Base-by-base conservation (phyloP, 176 grass and related monocot genomes). In the Oryza nivara region DNA sequence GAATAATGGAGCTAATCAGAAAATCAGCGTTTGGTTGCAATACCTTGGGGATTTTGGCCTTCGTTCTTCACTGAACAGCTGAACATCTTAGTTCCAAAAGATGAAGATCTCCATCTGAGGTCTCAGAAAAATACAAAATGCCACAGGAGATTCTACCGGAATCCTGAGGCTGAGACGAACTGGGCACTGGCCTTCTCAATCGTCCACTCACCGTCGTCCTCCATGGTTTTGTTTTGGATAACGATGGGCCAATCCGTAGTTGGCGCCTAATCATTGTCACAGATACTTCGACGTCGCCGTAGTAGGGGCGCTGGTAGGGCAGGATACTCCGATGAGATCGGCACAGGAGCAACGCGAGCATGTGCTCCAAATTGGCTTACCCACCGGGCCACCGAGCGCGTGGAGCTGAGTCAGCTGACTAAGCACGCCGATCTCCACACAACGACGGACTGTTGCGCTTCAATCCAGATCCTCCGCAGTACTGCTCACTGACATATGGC, bases 1-100 rank as follows among this genome's bases (percentile, higher is more conserved):
- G 75, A 87, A 86, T 79, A 83, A 87, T 2, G 14, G 41, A 74
- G 63, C 32, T 49, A 9, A 69, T 79, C 51, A 4, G 28, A 86
- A 79, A 41, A 61, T 47, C n/a, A 17, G 30, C 11, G n/a, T 63
- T 63, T 44, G 38, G 83, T 70, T n/a, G 74, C 79, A 86, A 82
- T 47, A 68, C 60, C 71, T 28, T n/a, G 40, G 40, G 40, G 7
- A 7, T 41, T 87, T 35, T 23, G 26, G 7, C 19, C 9, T 11
- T 11, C 35, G 10, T 30, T 52, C 52, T 77, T 19, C 70, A n/a
- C 73, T 65, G 35, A 73, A 5, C 40, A 66, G 7, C 68, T 70
- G 35, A n/a, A 43, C 17, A 70, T 43, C 58, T 63, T 9, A 7
- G 9, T 63, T 23, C 22, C 58, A 9, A 11, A 63, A 63, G 9